Conservation (phyloP, 2,329 filamentous ascomycete genomes). For the Annulohypoxylon truncatum region DNA sequence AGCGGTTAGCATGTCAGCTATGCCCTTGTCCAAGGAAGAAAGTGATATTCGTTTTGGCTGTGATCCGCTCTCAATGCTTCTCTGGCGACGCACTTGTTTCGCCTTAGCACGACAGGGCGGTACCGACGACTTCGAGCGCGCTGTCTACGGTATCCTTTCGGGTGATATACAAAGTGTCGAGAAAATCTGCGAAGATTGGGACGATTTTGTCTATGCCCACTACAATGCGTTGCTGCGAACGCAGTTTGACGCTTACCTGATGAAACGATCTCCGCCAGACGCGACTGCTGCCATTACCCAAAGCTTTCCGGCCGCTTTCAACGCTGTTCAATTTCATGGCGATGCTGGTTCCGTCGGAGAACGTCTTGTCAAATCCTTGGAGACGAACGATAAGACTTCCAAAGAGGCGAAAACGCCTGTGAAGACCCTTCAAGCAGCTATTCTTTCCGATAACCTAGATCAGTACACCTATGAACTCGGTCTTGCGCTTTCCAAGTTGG, state of each 20-base stretch:
- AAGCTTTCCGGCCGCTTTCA: slow-evolving; percentile 71
- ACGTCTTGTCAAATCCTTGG: slow-evolving; percentile 70
- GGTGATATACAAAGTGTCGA: slow-evolving; percentile 85
- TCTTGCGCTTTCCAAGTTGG: slow-evolving; percentile 60
- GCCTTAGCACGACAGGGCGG: slow-evolving; percentile 75
- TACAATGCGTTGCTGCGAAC: slow-evolving; percentile 87
- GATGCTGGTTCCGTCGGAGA: slow-evolving; percentile 64
- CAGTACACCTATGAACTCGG: slow-evolving; percentile 71
- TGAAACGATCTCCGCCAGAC: slow-evolving; percentile 64
- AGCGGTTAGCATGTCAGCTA: slow-evolving; percentile 81
- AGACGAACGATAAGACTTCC: slow-evolving; percentile 65
- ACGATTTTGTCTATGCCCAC: slow-evolving; percentile 87
- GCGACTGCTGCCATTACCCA: slow-evolving; percentile 65
- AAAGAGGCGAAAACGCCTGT: slow-evolving; percentile 72
- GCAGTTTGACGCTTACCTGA: slow-evolving; percentile 80
- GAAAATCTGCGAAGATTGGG: slow-evolving; percentile 81
- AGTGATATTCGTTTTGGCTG: slow-evolving; percentile 56
- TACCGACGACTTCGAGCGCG: slow-evolving; percentile 82
- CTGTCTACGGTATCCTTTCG: slow-evolving; percentile 89
- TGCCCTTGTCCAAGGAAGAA: slow-evolving; percentile 67
- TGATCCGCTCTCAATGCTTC: slow-evolving; percentile 62
- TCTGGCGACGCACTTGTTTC: slow-evolving; percentile 85
- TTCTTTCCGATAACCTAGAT: slow-evolving; percentile 73
- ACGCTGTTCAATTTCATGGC: slow-evolving; percentile 72
- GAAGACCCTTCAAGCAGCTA: slow-evolving; percentile 80